Percentiles rank a stretch among this genome's conserved stretches.
phyloP scores from a whole-genome alignment of 805 yeast species.

The Pichia exigua region DNA sequence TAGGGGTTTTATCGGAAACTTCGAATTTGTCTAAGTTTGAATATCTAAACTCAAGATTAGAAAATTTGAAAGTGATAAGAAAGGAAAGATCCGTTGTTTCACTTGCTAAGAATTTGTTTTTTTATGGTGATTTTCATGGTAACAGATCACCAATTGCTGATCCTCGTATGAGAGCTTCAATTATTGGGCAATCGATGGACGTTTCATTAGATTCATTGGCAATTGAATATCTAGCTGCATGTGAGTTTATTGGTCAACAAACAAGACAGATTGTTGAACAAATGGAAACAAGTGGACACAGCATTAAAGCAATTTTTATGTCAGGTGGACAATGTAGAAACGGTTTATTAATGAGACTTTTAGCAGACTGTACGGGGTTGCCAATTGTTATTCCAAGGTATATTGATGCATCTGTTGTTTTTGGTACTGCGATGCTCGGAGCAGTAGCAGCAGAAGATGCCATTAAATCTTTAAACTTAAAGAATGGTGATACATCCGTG shows the following conservation, averaged over 20 bases:
- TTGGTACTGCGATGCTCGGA: slow-evolving; percentile 91
- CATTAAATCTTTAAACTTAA: slow-evolving; percentile 16
- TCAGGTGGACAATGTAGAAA: slow-evolving; percentile 97
- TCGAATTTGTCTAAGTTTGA: slow-evolving; percentile 74
- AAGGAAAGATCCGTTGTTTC: slow-evolving; percentile 67
- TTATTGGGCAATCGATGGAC: slow-evolving; percentile 92
- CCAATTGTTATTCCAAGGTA: slow-evolving; percentile 91
- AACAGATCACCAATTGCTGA: slow-evolving; percentile 98
- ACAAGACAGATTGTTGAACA: slow-evolving; percentile 90
- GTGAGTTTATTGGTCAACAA: slow-evolving; percentile 96
- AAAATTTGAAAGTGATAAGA: slow-evolving; percentile 48
- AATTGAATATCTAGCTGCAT: slow-evolving; percentile 79
- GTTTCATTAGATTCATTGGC: slow-evolving; percentile 78
- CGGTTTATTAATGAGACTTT: slow-evolving; percentile 75
- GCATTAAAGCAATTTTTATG: slow-evolving; percentile 69
- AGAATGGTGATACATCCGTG: background rate
- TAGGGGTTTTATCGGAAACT: slow-evolving; percentile 58
- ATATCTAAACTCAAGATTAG: slow-evolving; percentile 68
- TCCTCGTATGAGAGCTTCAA: slow-evolving; percentile 83
- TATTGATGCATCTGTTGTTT: slow-evolving; percentile 94
- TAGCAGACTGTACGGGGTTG: slow-evolving; percentile 88
- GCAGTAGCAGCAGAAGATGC: slow-evolving; percentile 82
- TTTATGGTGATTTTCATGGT: slow-evolving; percentile 95
- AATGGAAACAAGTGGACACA: slow-evolving; percentile 76
- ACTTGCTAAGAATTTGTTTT: slow-evolving; percentile 76